These are phyloP conservation scores for Pneumocystis canis DNA, from an alignment of 1,139 yeast genomes.

Conservation along the genomic window DNA sequence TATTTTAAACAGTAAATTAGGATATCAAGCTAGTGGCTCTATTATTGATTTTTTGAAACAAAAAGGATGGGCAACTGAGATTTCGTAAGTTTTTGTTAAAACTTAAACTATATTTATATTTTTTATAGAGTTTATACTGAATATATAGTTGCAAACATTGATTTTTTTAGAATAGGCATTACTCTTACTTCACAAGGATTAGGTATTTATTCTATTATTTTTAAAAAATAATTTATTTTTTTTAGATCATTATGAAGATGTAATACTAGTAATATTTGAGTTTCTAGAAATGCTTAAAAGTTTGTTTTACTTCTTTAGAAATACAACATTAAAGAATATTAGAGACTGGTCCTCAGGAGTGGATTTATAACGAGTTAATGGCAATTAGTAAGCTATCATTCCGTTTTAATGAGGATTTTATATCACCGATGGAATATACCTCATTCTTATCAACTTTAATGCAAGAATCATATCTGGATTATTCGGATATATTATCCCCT, in stretches of 20 bases:
- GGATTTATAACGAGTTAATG: slow-evolving; percentile 38
- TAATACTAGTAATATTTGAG: slow-evolving; percentile 48
- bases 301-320: neutral
- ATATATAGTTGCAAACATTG: slow-evolving; percentile 45
- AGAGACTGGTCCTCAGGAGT: slow-evolving; percentile 41
- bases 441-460: slow-evolving; percentile 26
- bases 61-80: slow-evolving; percentile 64
- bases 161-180: neutral
- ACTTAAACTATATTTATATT: slow-evolving; percentile 59
- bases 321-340: neutral
- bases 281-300: slow-evolving; percentile 46
- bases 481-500: slow-evolving; percentile 39
- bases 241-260: slow-evolving; percentile 43
- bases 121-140: slow-evolving; percentile 55
- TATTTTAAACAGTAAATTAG: neutral
- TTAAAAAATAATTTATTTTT: neutral
- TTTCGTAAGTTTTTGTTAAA: slow-evolving; percentile 59
- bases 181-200: neutral
- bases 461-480: slow-evolving; percentile 48
- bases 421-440: neutral
- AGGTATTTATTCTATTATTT: neutral
- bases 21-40: slow-evolving; percentile 79
- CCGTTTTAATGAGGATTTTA: slow-evolving; percentile 31
- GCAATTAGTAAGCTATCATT: slow-evolving; percentile 38
- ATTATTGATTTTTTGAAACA: slow-evolving; percentile 52